Evolutionary conservation across 805 yeast species (phyloP), one percentile per base, ranked within the genome.

Genomic region (Candida sakaeoensis): DNA sequence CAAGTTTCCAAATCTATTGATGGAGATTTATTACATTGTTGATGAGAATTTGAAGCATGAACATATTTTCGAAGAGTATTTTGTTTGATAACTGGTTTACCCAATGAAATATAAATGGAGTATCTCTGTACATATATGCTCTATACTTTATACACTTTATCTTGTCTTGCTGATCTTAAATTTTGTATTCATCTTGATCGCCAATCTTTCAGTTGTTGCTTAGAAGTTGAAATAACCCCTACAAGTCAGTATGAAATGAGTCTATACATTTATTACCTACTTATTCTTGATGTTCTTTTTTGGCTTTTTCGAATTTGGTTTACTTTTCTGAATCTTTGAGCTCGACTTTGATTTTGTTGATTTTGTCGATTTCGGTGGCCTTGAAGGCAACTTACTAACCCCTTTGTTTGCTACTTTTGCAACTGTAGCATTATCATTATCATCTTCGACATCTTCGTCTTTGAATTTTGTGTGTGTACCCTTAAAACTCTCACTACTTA

Each of bases 1-100:
- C 21, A 75, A 79, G 54, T 93, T 91, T 55, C 99, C 99, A 1
- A 70, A 73, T 39, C 60, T 93, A 50, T 61, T 93, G 51, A 77
- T 91, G 80, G 82, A 78, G 50, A 76, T 84, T 7, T 89, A 87
- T 61, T 66, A 68, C 38, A 70, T 85, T 47, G 80, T 84, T 21
- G 68, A 68, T 41, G 67, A 68, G 37, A 69, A 80, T 44, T 58
- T 88, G 47, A 63, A 61, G n/a, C 72, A 77, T 17, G 95, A 89
- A 50, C 85, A 77, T 41, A 71, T 75, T 17, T 73, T 86, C 44
- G 49, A 50, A 29, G 69, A 63, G 31, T 68, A 57, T 47, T 65
- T 54, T 26, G 35, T 22, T 21, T 30, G 21, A 23, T 26, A 26
- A 26, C 29, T n/a, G 33, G 19, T 17, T 23, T 35, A 22, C 9